Conservation (phyloP, 345 rosid species). For the Citropsis articulata region DNA sequence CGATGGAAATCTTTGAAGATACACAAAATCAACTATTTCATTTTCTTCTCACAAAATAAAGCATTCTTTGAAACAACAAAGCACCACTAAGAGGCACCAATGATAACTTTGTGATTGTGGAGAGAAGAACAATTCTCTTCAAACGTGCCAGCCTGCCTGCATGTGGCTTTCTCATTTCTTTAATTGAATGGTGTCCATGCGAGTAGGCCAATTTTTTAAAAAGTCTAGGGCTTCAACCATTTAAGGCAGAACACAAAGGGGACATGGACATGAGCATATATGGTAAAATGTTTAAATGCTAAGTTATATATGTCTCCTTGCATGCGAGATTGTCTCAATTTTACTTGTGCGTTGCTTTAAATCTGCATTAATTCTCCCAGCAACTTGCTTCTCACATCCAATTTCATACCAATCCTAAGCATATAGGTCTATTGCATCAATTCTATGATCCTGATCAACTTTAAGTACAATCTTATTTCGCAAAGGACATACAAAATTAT, state of each 20-base stretch:
- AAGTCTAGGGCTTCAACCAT: background rate
- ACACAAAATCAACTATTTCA: background rate
- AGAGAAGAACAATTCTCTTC: background rate
- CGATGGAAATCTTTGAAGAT: background rate
- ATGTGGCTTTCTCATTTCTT: background rate
- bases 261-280: constrained; percentile 9
- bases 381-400: background rate
- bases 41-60: background rate
- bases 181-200: no score
- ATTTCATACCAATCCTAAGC: background rate
- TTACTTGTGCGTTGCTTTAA: background rate
- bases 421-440: constrained; percentile 2
- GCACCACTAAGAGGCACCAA: background rate
- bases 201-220: background rate
- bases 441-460: background rate
- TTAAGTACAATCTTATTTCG: background rate
- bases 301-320: background rate
- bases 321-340: background rate
- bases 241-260: background rate
- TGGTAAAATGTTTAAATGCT: background rate
- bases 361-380: background rate
- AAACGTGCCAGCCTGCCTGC: background rate
- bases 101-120: background rate
- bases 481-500: background rate
- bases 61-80: no score